A percentile compares a stretch with the other conserved stretches of the same genome.
phyloP scores from a whole-genome alignment of 257 asterid species.

The Knoxia roxburghii region DNA sequence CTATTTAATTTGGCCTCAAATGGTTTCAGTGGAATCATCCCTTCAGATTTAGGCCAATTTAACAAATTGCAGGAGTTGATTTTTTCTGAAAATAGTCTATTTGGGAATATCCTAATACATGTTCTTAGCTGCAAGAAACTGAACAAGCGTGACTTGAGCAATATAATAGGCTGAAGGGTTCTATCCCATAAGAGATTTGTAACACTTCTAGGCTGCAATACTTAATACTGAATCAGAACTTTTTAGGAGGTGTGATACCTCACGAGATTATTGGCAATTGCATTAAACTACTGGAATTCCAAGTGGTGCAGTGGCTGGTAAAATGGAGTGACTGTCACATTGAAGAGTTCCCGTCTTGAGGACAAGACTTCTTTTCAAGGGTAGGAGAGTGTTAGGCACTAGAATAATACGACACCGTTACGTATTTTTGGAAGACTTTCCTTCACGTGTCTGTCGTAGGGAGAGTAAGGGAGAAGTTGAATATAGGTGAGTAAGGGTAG shows the following conservation, averaged over 20 bases:
- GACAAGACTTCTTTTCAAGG: too few species aligned
- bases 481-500: too few species aligned
- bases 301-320: constrained; percentile 69
- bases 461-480: too few species aligned
- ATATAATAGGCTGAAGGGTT: constrained; percentile 64
- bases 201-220: constrained; percentile 70
- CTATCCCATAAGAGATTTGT: constrained; percentile 66
- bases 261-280: constrained; percentile 82
- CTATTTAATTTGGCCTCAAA: constrained; percentile 89
- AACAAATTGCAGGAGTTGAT: constrained; percentile 76
- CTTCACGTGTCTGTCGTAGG: too few species aligned
- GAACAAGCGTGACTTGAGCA: constrained; percentile 80
- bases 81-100: constrained; percentile 56
- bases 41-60: constrained; percentile 68
- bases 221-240: constrained; percentile 60
- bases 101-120: constrained; percentile 68
- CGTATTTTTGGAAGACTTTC: too few species aligned
- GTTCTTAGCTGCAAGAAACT: constrained; percentile 62
- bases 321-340: too few species aligned
- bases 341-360: too few species aligned
- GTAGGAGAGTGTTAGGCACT: too few species aligned
- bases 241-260: constrained; percentile 67
- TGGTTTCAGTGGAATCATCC: constrained; percentile 61
- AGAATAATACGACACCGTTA: too few species aligned
- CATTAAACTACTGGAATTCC: constrained; percentile 70